Percentiles rank a stretch among this genome's conserved stretches.
Evolutionary conservation across 1,284 basidiomycete species (phyloP).

Genomic region (Trichosporon asahii): DNA sequence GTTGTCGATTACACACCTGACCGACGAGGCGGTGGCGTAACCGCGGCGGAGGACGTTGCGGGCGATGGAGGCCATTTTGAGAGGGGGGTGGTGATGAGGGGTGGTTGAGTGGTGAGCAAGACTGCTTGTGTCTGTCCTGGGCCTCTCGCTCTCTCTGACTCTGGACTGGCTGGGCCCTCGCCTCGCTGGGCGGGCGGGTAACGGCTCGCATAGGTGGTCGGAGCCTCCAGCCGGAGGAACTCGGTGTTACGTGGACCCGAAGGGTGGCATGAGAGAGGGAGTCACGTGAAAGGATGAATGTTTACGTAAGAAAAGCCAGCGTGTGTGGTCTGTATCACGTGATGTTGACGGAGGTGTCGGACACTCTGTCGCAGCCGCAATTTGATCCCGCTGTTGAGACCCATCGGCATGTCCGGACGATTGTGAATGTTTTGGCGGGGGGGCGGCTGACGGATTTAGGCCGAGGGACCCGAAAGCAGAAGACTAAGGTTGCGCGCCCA

Average conservation of each 20-base stretch:
- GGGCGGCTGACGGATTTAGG: neutral
- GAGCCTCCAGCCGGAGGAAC: neutral
- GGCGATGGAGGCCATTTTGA: conserved; percentile 48
- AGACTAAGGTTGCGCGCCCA: neutral
- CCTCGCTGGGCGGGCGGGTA: neutral
- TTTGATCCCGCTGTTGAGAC: neutral
- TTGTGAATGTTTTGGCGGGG: neutral
- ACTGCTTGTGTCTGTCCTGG: conserved; percentile 1
- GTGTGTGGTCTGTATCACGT: neutral
- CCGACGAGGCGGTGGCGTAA: conserved; percentile 47
- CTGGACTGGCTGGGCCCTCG: conserved; percentile 12
- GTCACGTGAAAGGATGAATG: neutral
- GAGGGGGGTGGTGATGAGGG: conserved; percentile 20
- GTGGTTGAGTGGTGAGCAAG: conserved; percentile 19
- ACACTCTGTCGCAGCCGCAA: neutral
- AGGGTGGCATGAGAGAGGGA: neutral
- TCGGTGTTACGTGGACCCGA: conserved; percentile 4
- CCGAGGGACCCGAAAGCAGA: neutral
- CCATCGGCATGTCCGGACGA: neutral
- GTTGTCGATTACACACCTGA: conserved; percentile 42
- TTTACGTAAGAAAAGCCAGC: neutral
- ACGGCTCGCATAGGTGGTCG: conserved; percentile 5
- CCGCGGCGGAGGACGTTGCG: conserved; percentile 46
- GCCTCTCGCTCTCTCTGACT: neutral
- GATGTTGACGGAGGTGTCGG: neutral